Evolutionary conservation across 1,139 yeast genomes (phyloP), one percentile per base, ranked within the genome.

Genomic region (Yamadazyma conglobata): DNA sequence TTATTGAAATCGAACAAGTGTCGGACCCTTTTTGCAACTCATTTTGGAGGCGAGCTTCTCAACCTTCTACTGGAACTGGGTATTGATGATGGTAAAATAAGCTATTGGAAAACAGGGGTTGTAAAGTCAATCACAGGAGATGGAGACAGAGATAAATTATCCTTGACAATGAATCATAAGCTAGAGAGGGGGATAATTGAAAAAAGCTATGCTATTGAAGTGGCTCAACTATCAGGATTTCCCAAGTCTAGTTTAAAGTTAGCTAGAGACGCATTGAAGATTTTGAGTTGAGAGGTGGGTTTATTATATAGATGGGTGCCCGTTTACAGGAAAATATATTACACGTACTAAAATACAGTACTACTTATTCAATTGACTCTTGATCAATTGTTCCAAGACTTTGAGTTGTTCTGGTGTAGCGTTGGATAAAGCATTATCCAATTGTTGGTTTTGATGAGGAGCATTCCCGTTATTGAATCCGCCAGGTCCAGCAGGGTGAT

Each of bases 1-100:
- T 56, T 91, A 30, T 47, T 76, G 10, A 54, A 60, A 6, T 58
- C 54, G 2, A 85, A 81, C 44, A 67, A 73, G 43, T 81, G 95
- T 44, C 69, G 95, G 14, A 74, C 93, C 0, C 60, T 91, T 10
- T 91, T 91, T 64, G 96, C 98, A 1, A 91, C 98, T 0, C 98
- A 91, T 63, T 91, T 81, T 56, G 96, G 95, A 0, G 58, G 60
- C 2, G 95, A 87, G 43, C 52, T 88, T 8, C 55, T 70, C 11
- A 45, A 56, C 1, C 43, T 55, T 10, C 43, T 58, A 22, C 32
- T 38, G 0, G 52, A 54, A 16, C 47, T 56, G 10, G 43, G 49
- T 0, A 48, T 64, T 14, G 54, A 53, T 26, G 58, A 52, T 12
- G 53, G 45, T 1, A 54, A 53, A 25, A 48, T 80, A 2, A 56